A percentile compares a stretch with the other conserved stretches of the same genome.
phyloP scores from a whole-genome alignment of 2,329 filamentous ascomycete species.

The Penicillium sp. region DNA sequence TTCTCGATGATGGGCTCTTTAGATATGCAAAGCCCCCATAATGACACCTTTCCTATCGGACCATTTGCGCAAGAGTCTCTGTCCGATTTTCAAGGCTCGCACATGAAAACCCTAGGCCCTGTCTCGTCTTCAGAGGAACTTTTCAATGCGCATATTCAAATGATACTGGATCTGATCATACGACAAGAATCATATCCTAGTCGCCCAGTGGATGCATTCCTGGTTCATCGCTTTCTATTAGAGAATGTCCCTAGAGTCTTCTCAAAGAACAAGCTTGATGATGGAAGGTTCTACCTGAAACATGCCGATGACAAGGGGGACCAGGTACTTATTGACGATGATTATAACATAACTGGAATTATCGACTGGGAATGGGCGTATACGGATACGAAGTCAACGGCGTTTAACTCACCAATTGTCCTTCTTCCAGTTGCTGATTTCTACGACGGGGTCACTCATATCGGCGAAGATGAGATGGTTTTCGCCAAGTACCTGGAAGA shows the following conservation, averaged over 20 bases:
- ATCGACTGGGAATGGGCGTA: too few species aligned
- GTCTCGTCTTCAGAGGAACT: constrained; percentile 37
- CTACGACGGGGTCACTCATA: constrained; percentile 33
- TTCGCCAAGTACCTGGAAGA: constrained; percentile 34
- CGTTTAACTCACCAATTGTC: constrained; percentile 24
- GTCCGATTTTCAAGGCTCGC: constrained; percentile 28
- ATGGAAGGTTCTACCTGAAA: constrained; percentile 14
- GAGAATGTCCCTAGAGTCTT: constrained; percentile 24
- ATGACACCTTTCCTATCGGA: constrained; percentile 26
- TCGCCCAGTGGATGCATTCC: constrained; percentile 33
- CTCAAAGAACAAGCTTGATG: constrained; percentile 11
- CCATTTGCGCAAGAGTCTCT: constrained; percentile 39
- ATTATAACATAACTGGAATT: too few species aligned
- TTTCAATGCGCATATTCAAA: constrained; percentile 28
- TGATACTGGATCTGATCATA: constrained; percentile 37
- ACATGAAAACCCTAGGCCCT: constrained; percentile 30
- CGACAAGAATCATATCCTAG: constrained; percentile 36
- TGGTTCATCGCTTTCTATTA: constrained; percentile 43
- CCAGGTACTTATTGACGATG: constrained; percentile 5
- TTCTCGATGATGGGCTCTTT: constrained; percentile 38
- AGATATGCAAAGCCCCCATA: too few species aligned
- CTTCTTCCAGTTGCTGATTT: constrained; percentile 41
- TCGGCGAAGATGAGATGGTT: constrained; percentile 37
- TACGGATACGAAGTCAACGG: too few species aligned
- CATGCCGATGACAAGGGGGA: constrained; percentile 5